Percentiles rank a stretch among this genome's conserved stretches.
Evolutionary conservation across 2,329 filamentous ascomycete genomes (phyloP).

Genomic region (Cladosporium halotolerans): DNA sequence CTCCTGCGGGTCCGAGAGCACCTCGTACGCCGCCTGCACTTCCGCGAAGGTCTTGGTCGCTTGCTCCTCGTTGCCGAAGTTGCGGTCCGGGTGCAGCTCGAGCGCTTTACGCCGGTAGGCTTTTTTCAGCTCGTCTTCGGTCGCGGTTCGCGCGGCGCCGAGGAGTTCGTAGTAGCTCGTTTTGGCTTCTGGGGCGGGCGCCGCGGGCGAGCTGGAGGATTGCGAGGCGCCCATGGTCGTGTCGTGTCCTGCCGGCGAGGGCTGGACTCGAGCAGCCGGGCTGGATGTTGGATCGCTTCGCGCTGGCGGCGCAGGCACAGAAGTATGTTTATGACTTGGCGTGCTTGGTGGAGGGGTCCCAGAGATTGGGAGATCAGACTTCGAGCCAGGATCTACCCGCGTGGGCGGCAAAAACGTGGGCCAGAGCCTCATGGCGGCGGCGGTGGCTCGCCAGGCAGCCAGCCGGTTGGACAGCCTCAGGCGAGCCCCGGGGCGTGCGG

Average conservation of each 20-base stretch:
- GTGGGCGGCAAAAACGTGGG: no score
- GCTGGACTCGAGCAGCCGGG: no score
- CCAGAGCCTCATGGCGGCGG: no score
- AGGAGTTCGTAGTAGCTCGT: constrained; percentile 84
- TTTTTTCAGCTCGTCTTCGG: constrained; percentile 89
- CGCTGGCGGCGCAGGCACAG: no score
- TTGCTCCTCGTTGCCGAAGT: constrained; percentile 75
- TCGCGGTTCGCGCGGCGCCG: constrained; percentile 63
- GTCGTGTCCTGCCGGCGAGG: background rate
- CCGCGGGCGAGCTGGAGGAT: background rate
- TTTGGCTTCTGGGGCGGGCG: constrained; percentile 41
- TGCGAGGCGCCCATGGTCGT: constrained; percentile 8
- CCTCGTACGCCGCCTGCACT: constrained; percentile 85
- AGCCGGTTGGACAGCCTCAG: no score
- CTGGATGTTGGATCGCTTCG: no score
- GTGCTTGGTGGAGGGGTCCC: no score
- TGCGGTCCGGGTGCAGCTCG: constrained; percentile 90
- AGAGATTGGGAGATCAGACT: no score
- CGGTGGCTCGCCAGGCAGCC: no score
- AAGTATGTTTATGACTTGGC: no score
- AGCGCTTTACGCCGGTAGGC: constrained; percentile 87
- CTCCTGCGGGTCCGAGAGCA: constrained; percentile 94
- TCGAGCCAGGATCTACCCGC: no score
- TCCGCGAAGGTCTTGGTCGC: constrained; percentile 85
- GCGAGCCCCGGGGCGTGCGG: no score